A percentile compares a stretch with the other conserved stretches of the same genome.
phyloP scores from a whole-genome alignment of 768 basidiomycete species.

The Auricularia sp. region DNA sequence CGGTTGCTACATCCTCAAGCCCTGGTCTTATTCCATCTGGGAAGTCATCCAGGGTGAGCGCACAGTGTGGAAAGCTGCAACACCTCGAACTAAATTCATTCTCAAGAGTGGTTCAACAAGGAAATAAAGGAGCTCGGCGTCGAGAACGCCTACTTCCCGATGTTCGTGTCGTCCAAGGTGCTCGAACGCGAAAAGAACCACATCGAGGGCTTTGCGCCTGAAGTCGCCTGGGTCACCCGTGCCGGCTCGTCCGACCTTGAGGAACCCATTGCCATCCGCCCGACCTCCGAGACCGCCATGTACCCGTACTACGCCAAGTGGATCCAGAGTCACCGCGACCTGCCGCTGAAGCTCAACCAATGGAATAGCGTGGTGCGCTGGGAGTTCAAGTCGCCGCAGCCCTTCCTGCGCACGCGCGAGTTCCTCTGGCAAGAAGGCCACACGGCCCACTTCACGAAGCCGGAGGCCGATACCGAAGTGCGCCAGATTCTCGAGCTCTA shows the following conservation, averaged over 20 bases:
- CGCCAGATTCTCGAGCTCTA: constrained; percentile 92
- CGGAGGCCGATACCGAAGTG: constrained; percentile 87
- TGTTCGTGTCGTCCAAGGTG: constrained; percentile 90
- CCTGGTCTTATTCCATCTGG: constrained; percentile 97
- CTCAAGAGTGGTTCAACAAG: constrained; percentile 83
- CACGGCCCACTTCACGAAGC: constrained; percentile 83
- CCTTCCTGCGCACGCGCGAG: constrained; percentile 97
- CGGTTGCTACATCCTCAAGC: constrained; percentile 97
- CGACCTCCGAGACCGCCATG: constrained; percentile 98
- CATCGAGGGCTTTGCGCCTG: constrained; percentile 97
- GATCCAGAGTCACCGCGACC: constrained; percentile 95
- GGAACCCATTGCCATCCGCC: constrained; percentile 95
- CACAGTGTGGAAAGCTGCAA: background rate
- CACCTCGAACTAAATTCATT: background rate
- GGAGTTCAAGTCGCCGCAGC: constrained; percentile 99
- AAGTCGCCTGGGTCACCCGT: constrained; percentile 99
- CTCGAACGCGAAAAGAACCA: constrained; percentile 97
- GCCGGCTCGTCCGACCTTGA: constrained; percentile 91
- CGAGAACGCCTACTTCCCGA: constrained; percentile 97
- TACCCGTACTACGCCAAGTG: constrained; percentile 99
- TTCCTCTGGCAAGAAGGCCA: constrained; percentile 99
- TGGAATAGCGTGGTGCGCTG: constrained; percentile 99
- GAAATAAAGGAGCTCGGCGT: constrained; percentile 92
- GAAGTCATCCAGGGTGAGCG: constrained; percentile 77
- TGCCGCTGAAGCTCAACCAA: constrained; percentile 94